These are phyloP conservation scores for Penicillium coffeae DNA, from an alignment of 495 filamentous ascomycete species.

Conservation along the genomic window DNA sequence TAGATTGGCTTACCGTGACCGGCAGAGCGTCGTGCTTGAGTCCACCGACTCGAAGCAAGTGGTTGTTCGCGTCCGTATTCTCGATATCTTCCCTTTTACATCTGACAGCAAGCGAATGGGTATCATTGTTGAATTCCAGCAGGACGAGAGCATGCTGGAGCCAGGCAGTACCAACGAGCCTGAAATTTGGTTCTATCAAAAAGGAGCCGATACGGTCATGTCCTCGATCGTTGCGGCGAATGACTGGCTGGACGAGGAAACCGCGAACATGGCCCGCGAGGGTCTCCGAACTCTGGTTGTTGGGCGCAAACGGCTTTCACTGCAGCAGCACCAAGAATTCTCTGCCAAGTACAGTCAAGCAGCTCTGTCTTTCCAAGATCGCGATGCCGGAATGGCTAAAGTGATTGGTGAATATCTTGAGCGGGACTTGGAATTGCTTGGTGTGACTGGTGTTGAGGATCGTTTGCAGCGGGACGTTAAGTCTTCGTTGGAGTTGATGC, in stretches of 20 bases:
- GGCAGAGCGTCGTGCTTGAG: slow-evolving; percentile 76
- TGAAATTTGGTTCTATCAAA: slow-evolving; percentile 98
- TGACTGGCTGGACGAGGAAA: slow-evolving; percentile 98
- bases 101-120: slow-evolving; percentile 98
- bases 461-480: slow-evolving; percentile 95
- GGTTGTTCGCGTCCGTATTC: slow-evolving; percentile 82
- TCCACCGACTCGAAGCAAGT: slow-evolving; percentile 70
- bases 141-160: slow-evolving; percentile 34
- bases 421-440: slow-evolving; percentile 82
- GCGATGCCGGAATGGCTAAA: slow-evolving; percentile 75
- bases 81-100: slow-evolving; percentile 97
- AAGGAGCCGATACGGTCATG: slow-evolving; percentile 98
- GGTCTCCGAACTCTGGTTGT: slow-evolving; percentile 92
- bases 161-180: slow-evolving; percentile 38
- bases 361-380: slow-evolving; percentile 69
- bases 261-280: slow-evolving; percentile 97
- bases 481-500: slow-evolving; percentile 85
- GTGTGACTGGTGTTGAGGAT: slow-evolving; percentile 97
- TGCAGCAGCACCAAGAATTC: slow-evolving; percentile 76
- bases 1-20: slow-evolving; percentile 78
- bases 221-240: slow-evolving; percentile 85
- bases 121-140: slow-evolving; percentile 83
- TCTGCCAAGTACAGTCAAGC: slow-evolving; percentile 70
- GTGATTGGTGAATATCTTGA: slow-evolving; percentile 81
- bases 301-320: slow-evolving; percentile 75